These are phyloP conservation scores for Ophiobolus disseminans DNA, from an alignment of 2,329 filamentous ascomycete genomes.

Conservation along the genomic window DNA sequence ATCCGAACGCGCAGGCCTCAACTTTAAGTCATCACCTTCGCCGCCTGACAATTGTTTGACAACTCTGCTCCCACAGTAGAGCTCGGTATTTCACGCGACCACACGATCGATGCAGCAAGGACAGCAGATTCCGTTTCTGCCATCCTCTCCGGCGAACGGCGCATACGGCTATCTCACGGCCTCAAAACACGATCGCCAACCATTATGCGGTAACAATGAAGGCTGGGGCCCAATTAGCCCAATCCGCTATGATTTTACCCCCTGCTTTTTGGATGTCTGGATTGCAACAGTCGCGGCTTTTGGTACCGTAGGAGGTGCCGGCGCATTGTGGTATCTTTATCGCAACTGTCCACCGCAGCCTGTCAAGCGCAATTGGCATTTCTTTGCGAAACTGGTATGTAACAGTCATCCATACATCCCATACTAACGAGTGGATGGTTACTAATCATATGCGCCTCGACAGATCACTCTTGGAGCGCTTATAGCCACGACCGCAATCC, in stretches of 20 bases:
- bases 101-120: slow-evolving; percentile 48
- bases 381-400: slow-evolving; percentile 85
- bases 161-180: slow-evolving; percentile 62
- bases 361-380: slow-evolving; percentile 85
- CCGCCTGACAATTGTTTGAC: slow-evolving; percentile 11
- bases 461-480: slow-evolving; percentile 72
- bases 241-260: slow-evolving; percentile 90
- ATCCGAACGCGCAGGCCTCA: slow-evolving; percentile 1
- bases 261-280: slow-evolving; percentile 95
- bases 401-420: not conserved
- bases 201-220: slow-evolving; percentile 85
- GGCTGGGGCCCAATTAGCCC: slow-evolving; percentile 95
- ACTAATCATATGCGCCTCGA: slow-evolving; percentile 19
- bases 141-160: slow-evolving; percentile 25
- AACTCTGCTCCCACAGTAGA: slow-evolving; percentile 28
- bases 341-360: slow-evolving; percentile 71
- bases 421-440: not conserved
- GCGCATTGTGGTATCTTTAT: slow-evolving; percentile 81
- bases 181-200: slow-evolving; percentile 60
- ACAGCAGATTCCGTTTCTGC: slow-evolving; percentile 45
- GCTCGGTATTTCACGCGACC: slow-evolving; percentile 25
- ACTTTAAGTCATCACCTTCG: slow-evolving; percentile 1
- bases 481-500: slow-evolving; percentile 71
- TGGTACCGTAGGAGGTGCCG: slow-evolving; percentile 77
- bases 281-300: slow-evolving; percentile 78